phyloP scores from a whole-genome alignment of 441 rosid species.

The Croton setiger region DNA sequence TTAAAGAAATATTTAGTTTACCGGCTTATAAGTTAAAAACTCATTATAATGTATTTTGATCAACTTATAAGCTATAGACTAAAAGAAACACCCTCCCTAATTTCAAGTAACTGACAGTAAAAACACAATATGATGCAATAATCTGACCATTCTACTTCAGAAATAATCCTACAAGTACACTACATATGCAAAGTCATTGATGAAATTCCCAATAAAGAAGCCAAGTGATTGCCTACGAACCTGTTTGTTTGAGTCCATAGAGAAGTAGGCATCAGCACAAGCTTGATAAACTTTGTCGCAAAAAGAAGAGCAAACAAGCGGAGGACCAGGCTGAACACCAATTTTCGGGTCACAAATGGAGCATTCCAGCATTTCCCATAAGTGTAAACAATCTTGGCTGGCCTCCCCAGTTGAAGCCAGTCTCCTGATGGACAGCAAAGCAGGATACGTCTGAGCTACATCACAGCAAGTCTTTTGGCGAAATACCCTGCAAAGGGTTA shows the following conservation, averaged over 20 bases:
- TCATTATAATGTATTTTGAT: too few relatives aligned
- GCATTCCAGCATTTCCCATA: constrained; percentile 81
- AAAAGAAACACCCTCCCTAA: too few relatives aligned
- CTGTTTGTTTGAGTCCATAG: constrained; percentile 53
- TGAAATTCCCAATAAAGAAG: not conserved
- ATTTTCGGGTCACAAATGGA: constrained; percentile 69
- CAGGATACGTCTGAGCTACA: constrained; percentile 65
- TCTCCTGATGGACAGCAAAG: constrained; percentile 58
- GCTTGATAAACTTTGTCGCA: constrained; percentile 71
- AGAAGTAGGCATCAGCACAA: constrained; percentile 73
- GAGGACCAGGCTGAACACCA: constrained; percentile 72
- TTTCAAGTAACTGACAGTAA: not conserved
- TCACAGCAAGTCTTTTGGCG: constrained; percentile 70
- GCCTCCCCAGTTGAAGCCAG: constrained; percentile 74
- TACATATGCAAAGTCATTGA: not conserved
- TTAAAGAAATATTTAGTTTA: too few relatives aligned
- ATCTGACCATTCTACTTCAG: not conserved
- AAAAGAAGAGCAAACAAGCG: constrained; percentile 56
- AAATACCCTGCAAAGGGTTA: constrained; percentile 69
- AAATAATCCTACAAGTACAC: not conserved
- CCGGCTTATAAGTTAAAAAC: too few relatives aligned
- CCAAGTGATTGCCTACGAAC: constrained; percentile 25
- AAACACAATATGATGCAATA: not conserved
- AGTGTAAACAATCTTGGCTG: constrained; percentile 51
- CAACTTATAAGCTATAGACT: too few relatives aligned